phyloP scores from a whole-genome alignment of 2,329 filamentous ascomycete species.

The Diaporthe longicolla region DNA sequence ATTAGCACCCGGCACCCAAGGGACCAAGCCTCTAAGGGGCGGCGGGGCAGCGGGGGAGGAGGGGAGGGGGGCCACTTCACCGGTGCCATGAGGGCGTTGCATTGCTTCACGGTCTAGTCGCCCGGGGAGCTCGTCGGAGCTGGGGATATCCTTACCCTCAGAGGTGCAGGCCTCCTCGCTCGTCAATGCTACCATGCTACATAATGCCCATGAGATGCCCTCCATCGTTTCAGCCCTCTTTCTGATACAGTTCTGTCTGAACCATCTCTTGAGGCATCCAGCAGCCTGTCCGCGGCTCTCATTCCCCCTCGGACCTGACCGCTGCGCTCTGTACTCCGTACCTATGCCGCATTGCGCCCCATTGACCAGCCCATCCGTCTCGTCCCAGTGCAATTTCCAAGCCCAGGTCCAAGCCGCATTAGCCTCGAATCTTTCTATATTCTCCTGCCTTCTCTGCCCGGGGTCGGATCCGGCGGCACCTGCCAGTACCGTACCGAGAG shows the following conservation, averaged over 20 bases:
- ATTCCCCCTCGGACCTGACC: background rate
- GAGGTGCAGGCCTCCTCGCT: background rate
- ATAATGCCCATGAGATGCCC: constrained; percentile 36
- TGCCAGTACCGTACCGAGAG: background rate
- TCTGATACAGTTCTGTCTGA: constrained; percentile 39
- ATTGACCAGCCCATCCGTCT: constrained; percentile 25
- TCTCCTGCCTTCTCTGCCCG: constrained; percentile 6
- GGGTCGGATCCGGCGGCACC: constrained; percentile 1
- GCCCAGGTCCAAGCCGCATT: background rate
- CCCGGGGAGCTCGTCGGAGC: constrained; percentile 19
- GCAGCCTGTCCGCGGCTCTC: background rate
- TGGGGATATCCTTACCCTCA: constrained; percentile 31
- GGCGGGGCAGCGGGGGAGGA: background rate
- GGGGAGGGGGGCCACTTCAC: background rate
- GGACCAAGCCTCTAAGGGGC: background rate
- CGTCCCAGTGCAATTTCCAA: constrained; percentile 25
- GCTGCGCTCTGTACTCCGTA: background rate
- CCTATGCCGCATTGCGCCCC: background rate
- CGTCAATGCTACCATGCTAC: constrained; percentile 38
- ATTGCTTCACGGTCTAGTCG: constrained; percentile 28
- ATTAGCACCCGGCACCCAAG: background rate
- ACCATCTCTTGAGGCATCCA: constrained; percentile 33
- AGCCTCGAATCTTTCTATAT: constrained; percentile 19
- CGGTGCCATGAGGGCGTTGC: constrained; percentile 24
- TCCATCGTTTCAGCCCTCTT: constrained; percentile 41